Evolutionary conservation across 2,329 filamentous ascomycete species (phyloP).

Genomic region (Fusarium sp.): DNA sequence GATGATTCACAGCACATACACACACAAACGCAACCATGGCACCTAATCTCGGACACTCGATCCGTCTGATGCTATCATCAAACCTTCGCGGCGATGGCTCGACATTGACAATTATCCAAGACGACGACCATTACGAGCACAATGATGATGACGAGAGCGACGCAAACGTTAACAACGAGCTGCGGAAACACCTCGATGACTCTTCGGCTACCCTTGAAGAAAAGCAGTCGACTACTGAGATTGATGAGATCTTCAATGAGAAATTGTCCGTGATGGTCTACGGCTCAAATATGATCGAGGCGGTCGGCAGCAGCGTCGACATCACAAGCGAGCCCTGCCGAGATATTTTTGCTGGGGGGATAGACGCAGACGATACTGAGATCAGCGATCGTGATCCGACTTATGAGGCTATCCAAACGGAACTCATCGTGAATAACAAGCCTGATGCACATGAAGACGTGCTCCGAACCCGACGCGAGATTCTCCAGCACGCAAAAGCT

Average conservation of each 20-base stretch:
- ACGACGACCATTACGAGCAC: neutral
- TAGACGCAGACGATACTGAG: neutral
- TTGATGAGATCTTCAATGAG: fast-evolving
- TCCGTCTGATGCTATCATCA: neutral
- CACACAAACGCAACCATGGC: neutral
- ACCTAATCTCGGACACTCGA: neutral
- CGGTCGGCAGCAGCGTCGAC: neutral
- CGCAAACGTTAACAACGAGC: neutral
- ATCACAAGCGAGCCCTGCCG: neutral
- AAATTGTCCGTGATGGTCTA: neutral
- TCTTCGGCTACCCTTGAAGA: neutral
- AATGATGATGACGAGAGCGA: neutral
- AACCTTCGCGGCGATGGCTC: neutral
- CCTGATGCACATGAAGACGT: fast-evolving
- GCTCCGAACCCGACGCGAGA: fast-evolving
- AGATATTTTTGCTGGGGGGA: fast-evolving
- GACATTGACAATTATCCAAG: neutral
- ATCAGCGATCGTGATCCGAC: fast-evolving
- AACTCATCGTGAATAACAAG: neutral
- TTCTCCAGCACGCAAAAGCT: fast-evolving
- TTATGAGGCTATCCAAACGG: fast-evolving
- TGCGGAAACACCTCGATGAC: neutral
- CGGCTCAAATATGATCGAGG: neutral
- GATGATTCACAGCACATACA: too few species aligned
- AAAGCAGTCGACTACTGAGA: neutral